Base-by-base conservation (phyloP, 768 basidiomycete species). In the Gloeopeniophorella convolvens region DNA sequence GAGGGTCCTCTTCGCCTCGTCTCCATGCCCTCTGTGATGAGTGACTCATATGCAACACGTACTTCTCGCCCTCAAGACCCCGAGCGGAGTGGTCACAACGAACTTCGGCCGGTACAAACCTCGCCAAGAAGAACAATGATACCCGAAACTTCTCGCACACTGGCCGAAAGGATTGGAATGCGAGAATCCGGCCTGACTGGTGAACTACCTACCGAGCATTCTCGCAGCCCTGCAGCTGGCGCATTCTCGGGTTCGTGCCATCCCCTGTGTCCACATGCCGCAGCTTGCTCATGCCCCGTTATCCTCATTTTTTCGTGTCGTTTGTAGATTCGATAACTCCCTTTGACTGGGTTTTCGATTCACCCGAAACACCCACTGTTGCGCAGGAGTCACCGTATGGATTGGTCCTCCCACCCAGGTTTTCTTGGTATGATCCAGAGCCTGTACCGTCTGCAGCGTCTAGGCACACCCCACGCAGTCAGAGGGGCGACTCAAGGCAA, bases 141-240 rank as follows among this genome's bases (percentile, higher is more conserved):
- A 32, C 33, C 52, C 10, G 52, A 43, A 16, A 42, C 46, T 23
- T 16, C 48, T 27, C 52, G 42, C 16, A 54, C 46, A 12, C 20
- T 54, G 28, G 42, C 46, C 27, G 45, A 47, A 42, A 48, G 51
- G 30, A 41, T 54, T 39, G 47, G 46, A 20, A 48, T 45, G 35
- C 46, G 44, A 31, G 44, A 47, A 32, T 43, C 41, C 5, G 41
- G 37, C 30, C 33, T 37, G 27, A 42, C 42, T 28, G 24, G 35
- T 20, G 52, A 43, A n/a, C 23, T 24, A 7, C 41, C 24, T 20
- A 18, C 42, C 15, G 52, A 44, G 42, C 46, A 42, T 33, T 54
- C 52, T 15, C 46, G 52, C 21, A 54, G 52, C 30, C 52, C 52
- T 4, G 46, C 10, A 21, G 23, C 46, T n/a, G 30, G 46, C 32